These are phyloP conservation scores for Ophiostoma fasciatum DNA, from an alignment of 2,329 filamentous ascomycete genomes.

Conservation along the genomic window DNA sequence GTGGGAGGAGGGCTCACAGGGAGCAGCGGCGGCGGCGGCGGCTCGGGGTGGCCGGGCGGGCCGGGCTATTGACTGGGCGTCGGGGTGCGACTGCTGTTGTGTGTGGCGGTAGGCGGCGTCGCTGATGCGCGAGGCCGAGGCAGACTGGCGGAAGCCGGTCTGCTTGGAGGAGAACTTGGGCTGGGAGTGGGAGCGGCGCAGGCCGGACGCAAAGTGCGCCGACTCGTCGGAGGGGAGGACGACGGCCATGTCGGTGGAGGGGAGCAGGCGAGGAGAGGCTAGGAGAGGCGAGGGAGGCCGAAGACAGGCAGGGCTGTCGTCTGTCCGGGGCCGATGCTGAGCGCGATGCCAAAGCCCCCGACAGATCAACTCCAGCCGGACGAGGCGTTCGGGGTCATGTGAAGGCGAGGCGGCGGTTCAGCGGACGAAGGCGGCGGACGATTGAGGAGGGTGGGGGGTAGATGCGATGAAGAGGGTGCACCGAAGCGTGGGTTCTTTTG, in stretches of 20 bases:
- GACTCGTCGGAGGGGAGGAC: slow-evolving; percentile 43
- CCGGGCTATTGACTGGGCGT: too few species aligned
- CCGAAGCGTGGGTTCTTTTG: too few species aligned
- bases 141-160: slow-evolving; percentile 27
- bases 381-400: background rate
- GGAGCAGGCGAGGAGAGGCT: background rate
- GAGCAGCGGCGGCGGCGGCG: too few species aligned
- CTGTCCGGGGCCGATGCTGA: too few species aligned
- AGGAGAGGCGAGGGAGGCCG: slow-evolving; percentile 1
- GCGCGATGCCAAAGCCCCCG: slow-evolving; percentile 13
- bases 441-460: too few species aligned
- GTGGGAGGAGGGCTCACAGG: background rate
- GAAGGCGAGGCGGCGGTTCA: background rate
- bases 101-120: slow-evolving; percentile 35
- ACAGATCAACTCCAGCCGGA: slow-evolving; percentile 16
- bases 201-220: slow-evolving; percentile 37
- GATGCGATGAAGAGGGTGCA: too few species aligned
- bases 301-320: background rate
- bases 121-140: slow-evolving; percentile 30
- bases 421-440: too few species aligned
- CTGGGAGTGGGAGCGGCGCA: slow-evolving; percentile 47
- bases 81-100: slow-evolving; percentile 16
- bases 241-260: slow-evolving; percentile 32
- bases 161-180: slow-evolving; percentile 35
- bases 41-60: too few species aligned